Evolutionary conservation across 192 early-diverging fungal genomes (phyloP).

Genomic region (Linnemannia schmuckeri): DNA sequence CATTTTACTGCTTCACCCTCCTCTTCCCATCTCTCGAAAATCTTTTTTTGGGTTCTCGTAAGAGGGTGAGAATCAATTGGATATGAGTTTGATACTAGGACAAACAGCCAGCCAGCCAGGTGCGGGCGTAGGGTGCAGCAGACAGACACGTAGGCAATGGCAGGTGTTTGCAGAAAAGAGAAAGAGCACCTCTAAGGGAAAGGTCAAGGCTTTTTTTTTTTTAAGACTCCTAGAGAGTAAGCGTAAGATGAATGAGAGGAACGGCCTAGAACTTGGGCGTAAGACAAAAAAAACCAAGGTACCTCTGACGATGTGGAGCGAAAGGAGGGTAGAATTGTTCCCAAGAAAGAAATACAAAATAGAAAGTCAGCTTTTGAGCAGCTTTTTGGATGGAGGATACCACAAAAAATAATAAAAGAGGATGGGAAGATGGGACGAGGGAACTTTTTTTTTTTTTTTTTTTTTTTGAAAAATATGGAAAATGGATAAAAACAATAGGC

Average conservation of each 20-base stretch:
- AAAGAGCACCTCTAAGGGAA: too few species aligned
- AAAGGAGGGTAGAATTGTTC: neutral
- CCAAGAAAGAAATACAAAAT: neutral
- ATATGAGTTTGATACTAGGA: too few species aligned
- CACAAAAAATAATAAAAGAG: conserved; percentile 13
- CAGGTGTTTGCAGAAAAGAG: too few species aligned
- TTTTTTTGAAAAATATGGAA: neutral
- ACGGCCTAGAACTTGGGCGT: neutral
- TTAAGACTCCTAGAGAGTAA: too few species aligned
- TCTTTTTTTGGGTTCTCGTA: neutral
- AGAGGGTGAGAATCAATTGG: too few species aligned
- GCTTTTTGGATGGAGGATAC: neutral
- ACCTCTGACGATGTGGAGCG: neutral
- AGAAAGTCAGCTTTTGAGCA: neutral
- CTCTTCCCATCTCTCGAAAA: neutral
- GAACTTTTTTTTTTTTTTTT: neutral
- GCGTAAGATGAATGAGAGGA: neutral
- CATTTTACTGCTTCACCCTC: neutral
- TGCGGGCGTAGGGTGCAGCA: too few species aligned
- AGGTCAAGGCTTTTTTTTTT: too few species aligned
- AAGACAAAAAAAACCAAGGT: neutral
- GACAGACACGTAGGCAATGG: too few species aligned
- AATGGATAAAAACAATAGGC: neutral
- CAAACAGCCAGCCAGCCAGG: too few species aligned
- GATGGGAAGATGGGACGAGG: neutral